phyloP scores from a whole-genome alignment of 257 asterid species.

The Primulina tabacum region DNA sequence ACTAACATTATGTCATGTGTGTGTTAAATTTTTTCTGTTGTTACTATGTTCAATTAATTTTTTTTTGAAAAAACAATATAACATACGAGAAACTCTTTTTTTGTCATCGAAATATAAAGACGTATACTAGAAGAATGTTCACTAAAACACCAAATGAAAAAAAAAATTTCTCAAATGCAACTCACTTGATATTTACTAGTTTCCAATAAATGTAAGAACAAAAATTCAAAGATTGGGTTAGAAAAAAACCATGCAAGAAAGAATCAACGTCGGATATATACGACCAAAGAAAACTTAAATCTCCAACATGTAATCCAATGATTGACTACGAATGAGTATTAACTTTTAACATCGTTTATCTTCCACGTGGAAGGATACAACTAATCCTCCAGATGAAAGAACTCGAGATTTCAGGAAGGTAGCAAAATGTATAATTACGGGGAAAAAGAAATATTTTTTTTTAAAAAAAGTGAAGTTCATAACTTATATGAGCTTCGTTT shows the following conservation, averaged over 20 bases:
- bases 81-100: no score
- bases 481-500: not conserved
- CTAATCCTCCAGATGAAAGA: constrained; percentile 17
- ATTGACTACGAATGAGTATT: constrained; percentile 18
- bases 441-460: not conserved
- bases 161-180: no score
- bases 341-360: constrained; percentile 17
- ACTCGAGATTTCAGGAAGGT: constrained; percentile 6
- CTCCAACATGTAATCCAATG: constrained; percentile 30
- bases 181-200: no score
- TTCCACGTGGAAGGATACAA: constrained; percentile 28
- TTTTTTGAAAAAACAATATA: no score
- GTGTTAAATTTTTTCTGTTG: no score
- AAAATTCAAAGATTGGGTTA: not conserved
- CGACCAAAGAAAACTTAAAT: constrained; percentile 16
- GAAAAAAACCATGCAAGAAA: not conserved
- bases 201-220: not conserved
- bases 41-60: no score
- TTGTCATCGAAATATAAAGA: no score
- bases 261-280: not conserved
- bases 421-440: not conserved
- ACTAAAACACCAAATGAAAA: no score
- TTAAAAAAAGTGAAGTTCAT: not conserved
- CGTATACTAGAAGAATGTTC: no score
- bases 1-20: no score